phyloP scores from a whole-genome alignment of 176 grass and related monocot genomes.

The Typha latifolia region DNA sequence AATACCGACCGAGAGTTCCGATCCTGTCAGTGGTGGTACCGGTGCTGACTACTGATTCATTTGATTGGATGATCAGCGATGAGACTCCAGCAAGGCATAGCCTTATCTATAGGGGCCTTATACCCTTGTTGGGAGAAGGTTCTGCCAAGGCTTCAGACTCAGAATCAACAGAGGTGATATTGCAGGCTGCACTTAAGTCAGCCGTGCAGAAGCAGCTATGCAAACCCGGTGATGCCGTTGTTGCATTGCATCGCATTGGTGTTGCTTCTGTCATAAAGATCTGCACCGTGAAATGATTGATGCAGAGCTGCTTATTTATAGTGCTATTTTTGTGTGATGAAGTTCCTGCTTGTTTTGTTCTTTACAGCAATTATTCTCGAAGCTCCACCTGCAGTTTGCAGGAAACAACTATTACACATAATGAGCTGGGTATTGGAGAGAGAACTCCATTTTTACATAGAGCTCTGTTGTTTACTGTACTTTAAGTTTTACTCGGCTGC shows the following conservation, averaged over 20 bases:
- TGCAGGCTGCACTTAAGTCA: neutral
- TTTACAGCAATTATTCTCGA: too few species aligned
- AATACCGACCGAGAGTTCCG: constrained; percentile 2
- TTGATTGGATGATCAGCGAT: neutral
- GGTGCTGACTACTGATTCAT: constrained; percentile 8
- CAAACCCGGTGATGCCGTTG: neutral
- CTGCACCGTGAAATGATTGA: constrained; percentile 4
- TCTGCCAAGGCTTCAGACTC: constrained; percentile 6
- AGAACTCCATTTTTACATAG: too few species aligned
- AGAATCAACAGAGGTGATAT: constrained; percentile 2
- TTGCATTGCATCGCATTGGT: constrained; percentile 5
- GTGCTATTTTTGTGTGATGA: too few species aligned
- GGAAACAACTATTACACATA: too few species aligned
- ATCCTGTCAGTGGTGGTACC: constrained; percentile 3
- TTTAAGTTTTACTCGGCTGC: too few species aligned
- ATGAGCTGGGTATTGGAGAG: too few species aligned
- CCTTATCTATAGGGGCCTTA: constrained; percentile 4
- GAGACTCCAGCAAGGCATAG: constrained; percentile 5
- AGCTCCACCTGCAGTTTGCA: too few species aligned
- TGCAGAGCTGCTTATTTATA: too few species aligned
- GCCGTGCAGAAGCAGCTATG: neutral
- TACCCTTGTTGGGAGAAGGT: constrained; percentile 1
- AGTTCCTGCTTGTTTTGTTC: too few species aligned
- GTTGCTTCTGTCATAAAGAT: constrained; percentile 7
- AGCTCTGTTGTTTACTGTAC: too few species aligned